Evolutionary conservation across 805 yeast genomes (phyloP).

Genomic region (Candida sanyiensis): DNA sequence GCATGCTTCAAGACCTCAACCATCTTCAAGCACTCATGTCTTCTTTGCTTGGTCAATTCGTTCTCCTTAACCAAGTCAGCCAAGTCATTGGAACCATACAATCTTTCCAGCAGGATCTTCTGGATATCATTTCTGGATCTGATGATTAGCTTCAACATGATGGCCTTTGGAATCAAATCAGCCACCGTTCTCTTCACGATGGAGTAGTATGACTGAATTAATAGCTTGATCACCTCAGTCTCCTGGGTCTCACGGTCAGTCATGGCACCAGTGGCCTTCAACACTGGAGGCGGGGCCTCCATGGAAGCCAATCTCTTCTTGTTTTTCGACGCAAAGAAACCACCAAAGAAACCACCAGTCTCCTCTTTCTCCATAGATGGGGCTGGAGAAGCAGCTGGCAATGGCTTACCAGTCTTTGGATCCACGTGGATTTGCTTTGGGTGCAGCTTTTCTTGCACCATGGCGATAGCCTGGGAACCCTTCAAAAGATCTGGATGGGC

Average conservation of each 20-base stretch:
- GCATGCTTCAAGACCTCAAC: constrained; percentile 88
- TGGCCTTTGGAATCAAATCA: constrained; percentile 91
- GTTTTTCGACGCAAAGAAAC: constrained; percentile 86
- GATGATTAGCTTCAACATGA: constrained; percentile 86
- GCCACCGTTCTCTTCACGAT: constrained; percentile 92
- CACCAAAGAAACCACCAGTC: constrained; percentile 84
- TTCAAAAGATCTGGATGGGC: constrained; percentile 95
- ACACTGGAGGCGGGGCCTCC: constrained; percentile 96
- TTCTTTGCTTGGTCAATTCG: constrained; percentile 85
- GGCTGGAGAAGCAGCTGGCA: constrained; percentile 33
- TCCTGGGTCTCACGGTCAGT: constrained; percentile 95
- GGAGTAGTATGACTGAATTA: constrained; percentile 83
- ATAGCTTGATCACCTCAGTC: constrained; percentile 91
- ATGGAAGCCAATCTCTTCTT: constrained; percentile 90
- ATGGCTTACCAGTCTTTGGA: constrained; percentile 85
- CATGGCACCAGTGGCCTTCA: constrained; percentile 85
- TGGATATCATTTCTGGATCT: constrained; percentile 85
- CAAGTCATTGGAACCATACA: constrained; percentile 72
- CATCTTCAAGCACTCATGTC: constrained; percentile 93
- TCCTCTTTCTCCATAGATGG: constrained; percentile 35
- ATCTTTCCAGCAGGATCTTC: constrained; percentile 78
- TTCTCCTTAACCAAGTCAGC: constrained; percentile 83
- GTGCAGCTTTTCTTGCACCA: constrained; percentile 79
- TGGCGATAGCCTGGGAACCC: constrained; percentile 92
- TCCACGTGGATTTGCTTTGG: constrained; percentile 71